Base-by-base conservation (phyloP, 2,329 filamentous ascomycete species). In the Pseudogymnoascus sp. region DNA sequence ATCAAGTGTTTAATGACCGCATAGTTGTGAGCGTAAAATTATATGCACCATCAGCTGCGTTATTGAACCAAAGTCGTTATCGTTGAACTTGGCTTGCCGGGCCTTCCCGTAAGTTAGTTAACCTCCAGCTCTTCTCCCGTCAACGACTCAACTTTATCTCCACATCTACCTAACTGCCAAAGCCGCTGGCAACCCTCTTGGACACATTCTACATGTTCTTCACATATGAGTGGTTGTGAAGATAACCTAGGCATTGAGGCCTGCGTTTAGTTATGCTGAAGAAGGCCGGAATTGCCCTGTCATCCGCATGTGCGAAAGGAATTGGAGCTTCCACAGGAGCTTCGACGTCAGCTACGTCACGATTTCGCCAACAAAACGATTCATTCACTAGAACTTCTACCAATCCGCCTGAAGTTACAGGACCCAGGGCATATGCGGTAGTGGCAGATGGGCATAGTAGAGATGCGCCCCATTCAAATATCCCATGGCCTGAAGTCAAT, bases 251-350 rank as follows among this genome's bases (percentile, higher is more conserved):
- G 50, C 50, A 33, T 22, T 28, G 50, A 33, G 50, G 50, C 50
- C 60, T 62, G 8, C 19, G 14, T 62, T 59, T 56, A 65, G 72
- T 68, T 68, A 81, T 82, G 78, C 72, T 80, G 63, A 82, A 77
- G 73, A 81, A 78, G 69, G 68, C 75, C 31, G 73, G 71, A 43
- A 59, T 71, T 19, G 40, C 77, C n/a, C 66, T 78, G 24, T 74
- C 73, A 64, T 73, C 70, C 62, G 71, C 72, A 65, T 72, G 75
- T 65, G 67, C 77, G 50, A 75, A 76, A 66, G 68, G 67, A 62
- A 67, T 71, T 40, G 60, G 69, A 64, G 73, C 65, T 67, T 75
- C 69, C 69, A 61, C 50, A 56, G 50, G 50, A 56, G 50, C n/a
- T 56, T 66, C 68, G 64, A 40, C 68, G 68, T 67, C 70, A 65